A percentile compares a stretch with the other conserved stretches of the same genome.
Evolutionary conservation across 345 rosid species (phyloP).

Genomic region (Arabidopsis suecica): DNA sequence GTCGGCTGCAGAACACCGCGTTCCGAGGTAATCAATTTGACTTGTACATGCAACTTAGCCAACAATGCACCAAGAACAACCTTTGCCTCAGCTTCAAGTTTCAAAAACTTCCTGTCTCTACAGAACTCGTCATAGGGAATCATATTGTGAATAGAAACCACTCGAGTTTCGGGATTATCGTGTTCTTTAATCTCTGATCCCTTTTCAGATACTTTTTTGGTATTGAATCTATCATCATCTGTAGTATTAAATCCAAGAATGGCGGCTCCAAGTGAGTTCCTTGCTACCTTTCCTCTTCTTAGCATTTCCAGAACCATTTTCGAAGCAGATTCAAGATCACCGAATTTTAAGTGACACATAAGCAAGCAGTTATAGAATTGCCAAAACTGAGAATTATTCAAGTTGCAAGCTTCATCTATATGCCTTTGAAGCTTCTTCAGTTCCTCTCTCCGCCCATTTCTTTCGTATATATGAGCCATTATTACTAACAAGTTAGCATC

Average conservation of each 20-base stretch:
- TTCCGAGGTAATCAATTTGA: constrained; percentile 66
- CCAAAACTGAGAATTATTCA: constrained; percentile 70
- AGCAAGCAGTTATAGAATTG: constrained; percentile 83
- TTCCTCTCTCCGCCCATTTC: constrained; percentile 87
- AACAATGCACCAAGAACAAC: constrained; percentile 57
- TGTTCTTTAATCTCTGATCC: constrained; percentile 36
- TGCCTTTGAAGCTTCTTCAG: constrained; percentile 83
- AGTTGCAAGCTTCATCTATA: constrained; percentile 73
- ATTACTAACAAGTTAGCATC: constrained; percentile 65
- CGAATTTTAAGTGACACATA: constrained; percentile 78
- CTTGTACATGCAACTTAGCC: constrained; percentile 61
- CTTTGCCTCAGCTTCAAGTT: constrained; percentile 70
- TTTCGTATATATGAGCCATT: constrained; percentile 85
- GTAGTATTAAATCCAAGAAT: constrained; percentile 40
- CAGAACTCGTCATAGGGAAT: constrained; percentile 60
- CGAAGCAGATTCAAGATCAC: constrained; percentile 83
- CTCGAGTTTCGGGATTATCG: constrained; percentile 12
- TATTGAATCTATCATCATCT: constrained; percentile 36
- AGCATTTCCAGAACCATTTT: constrained; percentile 92
- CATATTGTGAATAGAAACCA: constrained; percentile 37
- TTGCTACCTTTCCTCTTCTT: constrained; percentile 74
- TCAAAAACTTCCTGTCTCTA: constrained; percentile 58
- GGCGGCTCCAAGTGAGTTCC: constrained; percentile 74
- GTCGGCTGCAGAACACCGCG: constrained; percentile 88
- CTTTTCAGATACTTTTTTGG: constrained; percentile 39